Conservation (phyloP, 768 basidiomycete species). For the Leccinellum luteum region DNA sequence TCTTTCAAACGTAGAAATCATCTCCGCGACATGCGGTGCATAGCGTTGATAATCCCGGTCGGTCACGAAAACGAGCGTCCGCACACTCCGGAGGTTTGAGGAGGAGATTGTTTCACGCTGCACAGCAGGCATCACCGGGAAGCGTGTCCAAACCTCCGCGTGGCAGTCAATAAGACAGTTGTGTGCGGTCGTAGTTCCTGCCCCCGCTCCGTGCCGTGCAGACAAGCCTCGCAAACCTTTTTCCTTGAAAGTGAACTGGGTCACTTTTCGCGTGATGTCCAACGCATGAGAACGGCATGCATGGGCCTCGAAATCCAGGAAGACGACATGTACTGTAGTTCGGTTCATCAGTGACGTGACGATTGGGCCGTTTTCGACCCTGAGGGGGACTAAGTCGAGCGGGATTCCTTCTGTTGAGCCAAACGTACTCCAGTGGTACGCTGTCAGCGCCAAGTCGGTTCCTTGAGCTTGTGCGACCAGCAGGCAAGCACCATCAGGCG, state of each 20-base stretch:
- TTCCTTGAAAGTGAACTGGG: conserved; percentile 55
- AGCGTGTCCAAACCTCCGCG: conserved; percentile 57
- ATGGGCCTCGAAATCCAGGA: conserved; percentile 33
- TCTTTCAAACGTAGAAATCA: conserved; percentile 47
- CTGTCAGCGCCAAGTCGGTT: conserved; percentile 26
- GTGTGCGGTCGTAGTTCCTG: conserved; percentile 30
- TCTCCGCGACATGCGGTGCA: conserved; percentile 41
- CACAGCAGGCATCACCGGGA: conserved; percentile 55
- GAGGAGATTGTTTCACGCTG: conserved; percentile 42
- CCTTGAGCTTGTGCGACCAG: conserved; percentile 31
- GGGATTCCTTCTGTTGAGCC: conserved; percentile 47
- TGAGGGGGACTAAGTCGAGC: conserved; percentile 32
- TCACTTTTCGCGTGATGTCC: conserved; percentile 52
- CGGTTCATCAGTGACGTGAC: conserved; percentile 48
- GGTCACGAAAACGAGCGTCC: conserved; percentile 44
- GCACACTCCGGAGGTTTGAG: conserved; percentile 31
- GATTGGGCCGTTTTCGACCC: conserved; percentile 18
- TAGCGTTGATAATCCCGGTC: conserved; percentile 36
- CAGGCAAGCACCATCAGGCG: conserved; percentile 57
- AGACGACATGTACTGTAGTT: conserved; percentile 41
- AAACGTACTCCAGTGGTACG: conserved; percentile 58
- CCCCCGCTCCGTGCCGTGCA: conserved; percentile 3
- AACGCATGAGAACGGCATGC: conserved; percentile 43
- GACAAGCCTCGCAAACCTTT: conserved; percentile 28
- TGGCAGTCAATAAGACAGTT: conserved; percentile 56